These are phyloP conservation scores for Alternaria postmessia DNA, from an alignment of 2,329 filamentous ascomycete species.

Conservation along the genomic window DNA sequence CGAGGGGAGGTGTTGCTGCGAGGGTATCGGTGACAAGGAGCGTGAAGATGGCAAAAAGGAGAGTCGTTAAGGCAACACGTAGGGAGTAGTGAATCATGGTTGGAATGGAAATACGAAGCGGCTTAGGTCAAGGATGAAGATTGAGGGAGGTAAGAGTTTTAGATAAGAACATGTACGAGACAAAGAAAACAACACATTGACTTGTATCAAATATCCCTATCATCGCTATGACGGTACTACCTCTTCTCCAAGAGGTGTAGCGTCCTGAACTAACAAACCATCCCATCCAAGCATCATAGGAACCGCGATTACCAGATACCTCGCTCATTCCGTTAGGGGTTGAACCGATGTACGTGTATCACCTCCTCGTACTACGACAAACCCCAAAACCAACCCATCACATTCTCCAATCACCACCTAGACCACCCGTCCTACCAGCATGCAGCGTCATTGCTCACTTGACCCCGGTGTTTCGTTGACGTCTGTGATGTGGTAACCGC, in stretches of 20 bases:
- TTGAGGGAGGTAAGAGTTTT: neutral
- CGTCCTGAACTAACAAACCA: neutral
- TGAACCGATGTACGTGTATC: neutral
- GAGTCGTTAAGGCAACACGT: no score
- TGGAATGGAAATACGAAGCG: neutral
- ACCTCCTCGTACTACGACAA: neutral
- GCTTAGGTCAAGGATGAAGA: neutral
- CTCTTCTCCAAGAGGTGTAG: neutral
- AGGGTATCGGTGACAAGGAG: neutral
- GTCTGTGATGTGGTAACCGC: no score
- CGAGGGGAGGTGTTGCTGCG: neutral
- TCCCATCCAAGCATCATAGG: neutral
- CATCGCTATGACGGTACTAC: neutral
- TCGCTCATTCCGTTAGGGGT: fast-evolving
- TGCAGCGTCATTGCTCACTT: neutral
- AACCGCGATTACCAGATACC: no score
- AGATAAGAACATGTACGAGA: neutral
- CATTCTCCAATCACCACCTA: neutral
- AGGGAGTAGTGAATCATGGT: neutral
- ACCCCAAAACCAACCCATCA: neutral
- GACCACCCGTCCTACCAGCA: neutral
- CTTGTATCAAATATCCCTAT: neutral
- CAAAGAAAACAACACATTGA: neutral
- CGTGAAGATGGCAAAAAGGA: neutral
- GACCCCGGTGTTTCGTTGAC: no score